phyloP scores from a whole-genome alignment of 2,329 filamentous ascomycete species.

The Chalaropsis ovoidea region DNA sequence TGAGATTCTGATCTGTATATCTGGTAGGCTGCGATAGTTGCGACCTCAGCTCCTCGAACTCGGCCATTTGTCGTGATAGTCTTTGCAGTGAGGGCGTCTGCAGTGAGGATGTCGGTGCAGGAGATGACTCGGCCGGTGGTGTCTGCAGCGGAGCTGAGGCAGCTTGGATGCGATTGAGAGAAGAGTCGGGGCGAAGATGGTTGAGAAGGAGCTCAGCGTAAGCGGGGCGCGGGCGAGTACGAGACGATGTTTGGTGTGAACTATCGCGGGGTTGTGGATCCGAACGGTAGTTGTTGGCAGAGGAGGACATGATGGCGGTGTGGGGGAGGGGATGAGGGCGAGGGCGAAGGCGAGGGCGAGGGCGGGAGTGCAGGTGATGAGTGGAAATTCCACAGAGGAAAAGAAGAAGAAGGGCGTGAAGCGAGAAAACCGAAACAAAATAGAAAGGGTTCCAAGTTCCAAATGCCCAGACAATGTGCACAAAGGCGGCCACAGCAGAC shows the following conservation, averaged over 20 bases:
- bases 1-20: neutral
- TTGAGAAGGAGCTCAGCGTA: neutral
- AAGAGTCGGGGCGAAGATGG: neutral
- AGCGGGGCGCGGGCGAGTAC: neutral
- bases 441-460: neutral
- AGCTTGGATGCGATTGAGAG: neutral
- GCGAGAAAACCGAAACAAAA: neutral
- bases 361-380: no score
- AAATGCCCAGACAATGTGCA: neutral
- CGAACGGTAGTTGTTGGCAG: neutral
- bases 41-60: neutral
- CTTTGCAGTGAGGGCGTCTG: neutral
- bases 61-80: neutral
- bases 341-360: neutral
- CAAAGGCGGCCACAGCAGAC: constrained; percentile 1
- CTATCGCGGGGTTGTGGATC: neutral
- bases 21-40: neutral
- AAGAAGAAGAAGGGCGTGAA: neutral
- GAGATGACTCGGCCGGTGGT: neutral
- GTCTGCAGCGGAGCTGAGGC: neutral
- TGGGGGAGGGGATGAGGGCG: neutral
- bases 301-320: neutral
- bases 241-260: neutral
- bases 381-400: neutral
- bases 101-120: neutral